These are phyloP conservation scores for Phytophthora sansomeana DNA, from an alignment of 352 stramenopile species.

Conservation along the genomic window DNA sequence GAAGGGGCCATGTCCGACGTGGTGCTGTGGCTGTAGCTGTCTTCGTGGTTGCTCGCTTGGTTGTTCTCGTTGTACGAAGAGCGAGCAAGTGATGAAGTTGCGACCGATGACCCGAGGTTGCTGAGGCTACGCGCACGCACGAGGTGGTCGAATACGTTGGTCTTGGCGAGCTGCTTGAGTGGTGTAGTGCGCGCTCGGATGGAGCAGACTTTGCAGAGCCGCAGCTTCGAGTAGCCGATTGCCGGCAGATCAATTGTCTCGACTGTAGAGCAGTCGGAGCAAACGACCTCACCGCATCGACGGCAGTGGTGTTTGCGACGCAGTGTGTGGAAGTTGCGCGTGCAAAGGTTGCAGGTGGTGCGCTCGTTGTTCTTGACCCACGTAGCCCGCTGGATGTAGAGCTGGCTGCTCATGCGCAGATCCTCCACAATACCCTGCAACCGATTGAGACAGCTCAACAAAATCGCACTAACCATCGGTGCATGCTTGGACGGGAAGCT, in stretches of 20 bases:
- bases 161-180: slow-evolving; percentile 60
- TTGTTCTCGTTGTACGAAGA: slow-evolving; percentile 63
- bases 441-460: slow-evolving; percentile 59
- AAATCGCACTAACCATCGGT: slow-evolving; percentile 56
- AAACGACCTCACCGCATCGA: slow-evolving; percentile 83
- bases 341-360: slow-evolving; percentile 76
- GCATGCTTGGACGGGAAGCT: slow-evolving; percentile 81
- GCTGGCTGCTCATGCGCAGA: slow-evolving; percentile 74
- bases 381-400: slow-evolving; percentile 77
- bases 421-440: slow-evolving; percentile 79
- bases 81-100: slow-evolving; percentile 47
- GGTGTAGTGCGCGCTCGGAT: slow-evolving; percentile 78
- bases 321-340: slow-evolving; percentile 79
- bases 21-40: slow-evolving; percentile 37
- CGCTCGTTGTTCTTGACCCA: slow-evolving; percentile 84
- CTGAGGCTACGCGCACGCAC: slow-evolving; percentile 65
- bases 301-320: slow-evolving; percentile 85
- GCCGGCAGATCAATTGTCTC: slow-evolving; percentile 75
- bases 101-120: slow-evolving; percentile 45
- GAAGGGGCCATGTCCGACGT: slow-evolving; percentile 28
- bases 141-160: slow-evolving; percentile 74
- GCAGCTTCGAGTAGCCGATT: slow-evolving; percentile 82
- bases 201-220: slow-evolving; percentile 84
- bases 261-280: slow-evolving; percentile 80
- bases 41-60: slow-evolving; percentile 26